These are phyloP conservation scores for Penicillium soppii DNA, from an alignment of 495 filamentous ascomycete genomes.

Conservation along the genomic window DNA sequence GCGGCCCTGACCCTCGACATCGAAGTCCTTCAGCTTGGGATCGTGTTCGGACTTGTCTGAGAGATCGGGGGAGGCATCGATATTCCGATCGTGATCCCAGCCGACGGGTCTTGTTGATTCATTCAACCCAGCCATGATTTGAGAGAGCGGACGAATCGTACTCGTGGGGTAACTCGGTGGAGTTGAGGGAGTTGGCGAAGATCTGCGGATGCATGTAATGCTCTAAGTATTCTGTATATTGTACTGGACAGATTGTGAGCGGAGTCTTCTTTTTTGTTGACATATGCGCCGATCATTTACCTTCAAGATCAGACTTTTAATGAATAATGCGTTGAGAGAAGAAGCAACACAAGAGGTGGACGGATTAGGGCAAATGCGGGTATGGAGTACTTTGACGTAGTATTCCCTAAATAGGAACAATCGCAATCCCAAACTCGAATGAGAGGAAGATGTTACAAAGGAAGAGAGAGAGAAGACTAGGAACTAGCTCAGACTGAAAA, in stretches of 20 bases:
- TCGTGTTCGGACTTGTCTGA: conserved; percentile 26
- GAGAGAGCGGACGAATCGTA: conserved; percentile 40
- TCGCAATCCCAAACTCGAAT: background rate
- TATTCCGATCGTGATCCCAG: conserved; percentile 6
- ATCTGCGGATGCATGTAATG: conserved; percentile 42
- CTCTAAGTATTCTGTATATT: conserved; percentile 3
- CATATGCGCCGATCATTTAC: background rate
- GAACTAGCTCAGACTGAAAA: background rate
- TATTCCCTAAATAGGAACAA: background rate
- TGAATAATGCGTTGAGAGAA: background rate
- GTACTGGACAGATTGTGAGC: background rate
- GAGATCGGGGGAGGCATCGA: conserved; percentile 5
- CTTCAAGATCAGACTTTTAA: background rate
- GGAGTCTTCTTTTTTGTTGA: background rate
- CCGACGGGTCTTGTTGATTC: conserved; percentile 17
- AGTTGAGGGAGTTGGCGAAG: conserved; percentile 25
- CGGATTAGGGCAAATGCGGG: conserved; percentile 10
- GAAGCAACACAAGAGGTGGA: background rate
- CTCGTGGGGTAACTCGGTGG: conserved; percentile 31
- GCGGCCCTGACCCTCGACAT: conserved; percentile 34
- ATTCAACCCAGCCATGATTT: conserved; percentile 37
- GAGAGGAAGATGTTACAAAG: background rate
- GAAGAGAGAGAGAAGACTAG: no score
- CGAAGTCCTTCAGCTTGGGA: conserved; percentile 32
- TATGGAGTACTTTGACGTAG: background rate